Base-by-base conservation (phyloP, 345 rosid species). In the Hibiscus trionum region DNA sequence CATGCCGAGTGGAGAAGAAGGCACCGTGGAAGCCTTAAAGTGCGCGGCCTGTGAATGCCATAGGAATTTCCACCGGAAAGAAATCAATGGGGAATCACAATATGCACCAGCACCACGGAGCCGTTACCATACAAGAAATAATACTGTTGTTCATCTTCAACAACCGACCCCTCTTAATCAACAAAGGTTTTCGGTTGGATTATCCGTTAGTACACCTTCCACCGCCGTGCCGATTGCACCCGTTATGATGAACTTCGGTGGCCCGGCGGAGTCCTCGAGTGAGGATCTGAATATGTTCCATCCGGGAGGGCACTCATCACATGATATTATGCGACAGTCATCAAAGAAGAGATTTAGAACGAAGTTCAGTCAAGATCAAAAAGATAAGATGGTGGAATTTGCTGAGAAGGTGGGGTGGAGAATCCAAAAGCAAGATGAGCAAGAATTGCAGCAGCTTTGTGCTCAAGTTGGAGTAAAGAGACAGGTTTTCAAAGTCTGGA, bases 11-110 rank as follows among this genome's bases (percentile, higher is more conserved):
- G 93, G 93, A 3, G 87, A 84, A 69, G 86, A 81, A 2, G 96
- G 89, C n/a, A 84, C 84, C 42, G 58, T 65, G 15, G 90, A 77
- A 46, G 93, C 84, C 47, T 83, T 95, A 35, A 91, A 82, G 77
- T 92, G 97, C 77, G 97, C 93, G 75, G 96, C 96, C 35, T 91
- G 97, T 80, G 82, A 80, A 19, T 91, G 91, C 78, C 97, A 91
- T 44, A 81, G 93, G 62, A 91, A 85, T 44, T 91, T 91, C 50
- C 93, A 91, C 61, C 66, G 89, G 47, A 88, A 82, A 79, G 88
- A 88, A 74, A 42, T 76, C 24, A 79, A 82, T 9, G 86, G 86
- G 7, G 84, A 81, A 52, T 58, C 72, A 8, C 58, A 67, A 1
- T 33, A 14, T 47, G 68, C 69, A n/a, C 46, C 66, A 11, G 19